Base-by-base conservation (phyloP, 2,329 filamentous ascomycete species). In the Cytospora chrysosperma region DNA sequence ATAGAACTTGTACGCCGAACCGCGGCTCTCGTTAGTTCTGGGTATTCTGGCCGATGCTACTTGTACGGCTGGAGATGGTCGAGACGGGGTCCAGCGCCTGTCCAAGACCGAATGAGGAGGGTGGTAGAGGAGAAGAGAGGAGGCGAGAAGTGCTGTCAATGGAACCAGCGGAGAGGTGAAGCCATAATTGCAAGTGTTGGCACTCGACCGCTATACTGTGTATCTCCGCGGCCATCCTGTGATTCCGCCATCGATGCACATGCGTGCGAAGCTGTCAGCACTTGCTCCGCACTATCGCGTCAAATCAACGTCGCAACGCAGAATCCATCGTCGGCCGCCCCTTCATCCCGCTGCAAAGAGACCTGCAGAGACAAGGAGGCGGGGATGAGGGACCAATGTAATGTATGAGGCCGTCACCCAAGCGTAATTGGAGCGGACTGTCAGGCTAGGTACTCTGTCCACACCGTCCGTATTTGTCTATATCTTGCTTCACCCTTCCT, bases 401-500 rank as follows among this genome's bases (percentile, higher is more conserved):
- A 34, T 24, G 43, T 24, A 24, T 13, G n/a, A 24, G 8, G n/a
- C 43, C 43, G 43, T 47, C 43, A 47, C 43, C 43, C 9, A 21
- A 47, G 43, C 43, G 43, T 24, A 47, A 47, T 24, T n/a, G 21
- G 37, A 47, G 43, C n/a, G 19, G 8, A 47, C 24, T 47, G 43
- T 17, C 28, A 49, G 53, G 27, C 9, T 32, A n/a, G n/a, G n/a
- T n/a, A n/a, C 34, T 60, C 50, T n/a, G 10, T 12, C 15, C 2
- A 27, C 28, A 30, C 50, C 50, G 17, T n/a, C n/a, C n/a, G n/a
- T n/a, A n/a, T n/a, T n/a, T n/a, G n/a, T n/a, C n/a, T n/a, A n/a
- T n/a, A n/a, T n/a, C n/a, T n/a, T n/a, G n/a, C n/a, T 52, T 30
- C 28, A 30, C 28, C 28, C 28, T 50, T 53, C 59, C 59, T 34